phyloP scores from a whole-genome alignment of 495 filamentous ascomycete species.

The Neurospora sublineolata region DNA sequence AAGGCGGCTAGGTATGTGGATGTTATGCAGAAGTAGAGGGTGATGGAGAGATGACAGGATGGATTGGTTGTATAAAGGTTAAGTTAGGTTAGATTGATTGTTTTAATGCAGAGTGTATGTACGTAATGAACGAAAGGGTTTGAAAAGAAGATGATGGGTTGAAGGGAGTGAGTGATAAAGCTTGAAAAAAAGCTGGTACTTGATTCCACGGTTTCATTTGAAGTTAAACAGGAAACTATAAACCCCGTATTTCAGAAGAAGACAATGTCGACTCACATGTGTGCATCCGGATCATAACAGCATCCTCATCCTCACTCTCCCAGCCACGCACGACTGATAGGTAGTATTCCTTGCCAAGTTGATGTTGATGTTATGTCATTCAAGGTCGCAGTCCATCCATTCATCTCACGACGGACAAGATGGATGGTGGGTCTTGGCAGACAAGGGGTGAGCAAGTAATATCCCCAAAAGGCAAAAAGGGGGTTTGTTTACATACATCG shows the following conservation, averaged over 20 bases:
- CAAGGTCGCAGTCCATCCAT: background rate
- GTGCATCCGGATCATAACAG: background rate
- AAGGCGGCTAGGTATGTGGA: slow-evolving; percentile 81
- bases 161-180: no score
- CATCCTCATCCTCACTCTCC: background rate
- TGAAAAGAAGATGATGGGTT: no score
- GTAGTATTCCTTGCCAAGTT: background rate
- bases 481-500: background rate
- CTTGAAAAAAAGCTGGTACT: no score
- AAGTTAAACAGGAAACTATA: no score
- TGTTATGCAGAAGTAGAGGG: slow-evolving; percentile 60
- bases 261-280: background rate
- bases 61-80: background rate
- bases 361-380: background rate
- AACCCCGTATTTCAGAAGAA: no score
- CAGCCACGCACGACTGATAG: background rate
- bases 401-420: no score
- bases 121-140: background rate
- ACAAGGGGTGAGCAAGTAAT: background rate
- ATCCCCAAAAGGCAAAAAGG: background rate
- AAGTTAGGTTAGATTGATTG: background rate
- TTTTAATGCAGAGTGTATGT: background rate
- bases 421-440: background rate
- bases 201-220: no score
- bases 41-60: background rate